A percentile compares a stretch with the other conserved stretches of the same genome.
Conservation (phyloP, 805 yeast species). For the Myxozyma neglecta region DNA sequence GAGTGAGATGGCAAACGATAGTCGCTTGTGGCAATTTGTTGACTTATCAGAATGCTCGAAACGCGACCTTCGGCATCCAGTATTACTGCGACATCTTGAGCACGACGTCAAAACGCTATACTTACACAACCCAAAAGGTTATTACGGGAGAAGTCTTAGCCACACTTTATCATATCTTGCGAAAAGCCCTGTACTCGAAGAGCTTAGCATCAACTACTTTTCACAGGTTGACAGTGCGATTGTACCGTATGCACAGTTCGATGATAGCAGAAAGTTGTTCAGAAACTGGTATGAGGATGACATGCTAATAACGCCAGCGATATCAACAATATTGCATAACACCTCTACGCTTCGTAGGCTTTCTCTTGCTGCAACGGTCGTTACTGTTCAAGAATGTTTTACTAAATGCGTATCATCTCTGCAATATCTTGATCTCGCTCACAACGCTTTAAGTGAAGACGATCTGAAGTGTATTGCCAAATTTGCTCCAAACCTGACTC, state of each 20-base stretch:
- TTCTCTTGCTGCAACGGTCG: background rate
- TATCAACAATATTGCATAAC: background rate
- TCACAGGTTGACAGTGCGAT: background rate
- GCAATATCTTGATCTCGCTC: constrained; percentile 7
- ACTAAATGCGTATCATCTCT: background rate
- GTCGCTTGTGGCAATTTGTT: background rate
- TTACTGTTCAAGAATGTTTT: background rate
- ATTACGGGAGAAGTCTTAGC: background rate
- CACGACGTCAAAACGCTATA: background rate
- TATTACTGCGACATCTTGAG: background rate
- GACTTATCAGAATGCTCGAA: background rate
- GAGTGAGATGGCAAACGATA: background rate
- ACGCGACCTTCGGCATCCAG: background rate
- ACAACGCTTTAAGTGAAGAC: background rate
- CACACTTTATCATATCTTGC: background rate
- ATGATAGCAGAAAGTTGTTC: no score
- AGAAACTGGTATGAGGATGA: background rate
- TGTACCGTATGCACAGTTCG: no score
- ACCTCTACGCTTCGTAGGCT: background rate
- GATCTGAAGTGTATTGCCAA: constrained; percentile 2
- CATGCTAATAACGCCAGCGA: background rate
- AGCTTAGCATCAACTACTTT: background rate
- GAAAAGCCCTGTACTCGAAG: background rate
- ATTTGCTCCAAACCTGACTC: background rate
- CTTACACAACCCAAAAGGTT: background rate